Base-by-base conservation (phyloP, 148 eudicot species). In the Rhododendron mucronatum region DNA sequence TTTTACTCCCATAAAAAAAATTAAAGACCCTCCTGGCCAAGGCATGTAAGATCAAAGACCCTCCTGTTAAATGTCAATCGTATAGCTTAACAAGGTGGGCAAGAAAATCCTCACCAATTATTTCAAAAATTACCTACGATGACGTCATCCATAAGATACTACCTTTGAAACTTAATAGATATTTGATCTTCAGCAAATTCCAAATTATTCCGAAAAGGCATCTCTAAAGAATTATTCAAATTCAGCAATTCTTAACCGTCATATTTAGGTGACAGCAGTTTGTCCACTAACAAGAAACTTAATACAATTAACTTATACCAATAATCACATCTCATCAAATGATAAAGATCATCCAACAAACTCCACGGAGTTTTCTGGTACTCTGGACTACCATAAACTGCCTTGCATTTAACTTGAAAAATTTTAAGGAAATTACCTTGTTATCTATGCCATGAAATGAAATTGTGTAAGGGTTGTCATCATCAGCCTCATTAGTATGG, bases 401-500 rank as follows among this genome's bases (percentile, higher is more conserved):
- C 28, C n/a, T 37, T 57, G 48, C 45, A 39, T 61, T n/a, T 37
- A 82, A 61, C 73, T 59, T 12, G 39, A 59, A 33, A 76, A 53
- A 82, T 6, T n/a, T 63, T 6, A 18, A 76, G 4, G 50, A 77
- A 69, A 35, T 90, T 83, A 97, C 99, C 98, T 95, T 95, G 90
- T 95, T 95, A 88, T 97, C 99, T 84, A 97, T 94, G 87, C 98
- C 99, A 82, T 98, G 98, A 86, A 97, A 97, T 78, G 98, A 97
- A 59, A 98, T 95, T 77, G 98, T 92, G 84, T 95, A 97, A 41
- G 99, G 98, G 86, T 93, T 41, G 73, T 90, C 85, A 89, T 97
- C 99, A 91, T 97, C 99, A 90, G 96, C 98, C 91, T 97, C 99
- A 89, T 97, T 97, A 73, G 99, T 97, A 88, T 97, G 99, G 85